Conservation (phyloP, 768 basidiomycete species). For the Suillus plorans region DNA sequence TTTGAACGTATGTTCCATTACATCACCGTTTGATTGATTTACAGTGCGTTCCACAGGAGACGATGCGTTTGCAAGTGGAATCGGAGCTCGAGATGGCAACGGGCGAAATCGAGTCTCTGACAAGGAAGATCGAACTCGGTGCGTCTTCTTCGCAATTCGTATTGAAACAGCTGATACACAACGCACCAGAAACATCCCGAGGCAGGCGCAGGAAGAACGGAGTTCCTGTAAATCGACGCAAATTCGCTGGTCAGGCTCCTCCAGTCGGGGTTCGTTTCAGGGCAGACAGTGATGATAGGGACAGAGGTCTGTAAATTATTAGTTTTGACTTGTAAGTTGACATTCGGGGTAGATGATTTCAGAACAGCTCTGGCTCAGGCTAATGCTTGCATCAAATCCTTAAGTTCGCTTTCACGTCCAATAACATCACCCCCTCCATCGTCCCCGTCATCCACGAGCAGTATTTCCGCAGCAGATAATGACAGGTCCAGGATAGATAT, state of each 20-base stretch:
- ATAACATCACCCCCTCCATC: constrained; percentile 32
- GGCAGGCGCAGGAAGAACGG: constrained; percentile 32
- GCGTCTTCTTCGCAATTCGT: constrained; percentile 6
- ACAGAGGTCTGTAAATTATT: constrained; percentile 28
- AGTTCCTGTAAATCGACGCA: constrained; percentile 28
- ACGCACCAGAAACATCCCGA: constrained; percentile 30
- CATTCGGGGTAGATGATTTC: constrained; percentile 57
- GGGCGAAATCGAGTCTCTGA: constrained; percentile 68
- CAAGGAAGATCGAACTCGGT: constrained; percentile 49
- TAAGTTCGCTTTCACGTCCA: constrained; percentile 46
- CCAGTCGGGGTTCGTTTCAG: constrained; percentile 25
- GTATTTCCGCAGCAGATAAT: constrained; percentile 30
- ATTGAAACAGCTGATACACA: constrained; percentile 8
- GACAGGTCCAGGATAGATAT: constrained; percentile 60
- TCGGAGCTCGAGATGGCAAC: constrained; percentile 76
- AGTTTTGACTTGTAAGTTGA: neutral
- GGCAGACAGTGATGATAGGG: constrained; percentile 35
- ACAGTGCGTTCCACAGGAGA: constrained; percentile 38
- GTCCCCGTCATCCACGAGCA: constrained; percentile 35
- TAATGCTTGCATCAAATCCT: constrained; percentile 52
- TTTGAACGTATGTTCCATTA: constrained; percentile 40
- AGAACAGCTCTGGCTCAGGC: constrained; percentile 71
- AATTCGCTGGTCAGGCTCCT: constrained; percentile 34
- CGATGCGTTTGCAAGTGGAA: constrained; percentile 71
- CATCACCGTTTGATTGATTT: neutral